These are phyloP conservation scores for Limonomyces culmigenus DNA, from an alignment of 1,284 basidiomycete species.

Conservation along the genomic window DNA sequence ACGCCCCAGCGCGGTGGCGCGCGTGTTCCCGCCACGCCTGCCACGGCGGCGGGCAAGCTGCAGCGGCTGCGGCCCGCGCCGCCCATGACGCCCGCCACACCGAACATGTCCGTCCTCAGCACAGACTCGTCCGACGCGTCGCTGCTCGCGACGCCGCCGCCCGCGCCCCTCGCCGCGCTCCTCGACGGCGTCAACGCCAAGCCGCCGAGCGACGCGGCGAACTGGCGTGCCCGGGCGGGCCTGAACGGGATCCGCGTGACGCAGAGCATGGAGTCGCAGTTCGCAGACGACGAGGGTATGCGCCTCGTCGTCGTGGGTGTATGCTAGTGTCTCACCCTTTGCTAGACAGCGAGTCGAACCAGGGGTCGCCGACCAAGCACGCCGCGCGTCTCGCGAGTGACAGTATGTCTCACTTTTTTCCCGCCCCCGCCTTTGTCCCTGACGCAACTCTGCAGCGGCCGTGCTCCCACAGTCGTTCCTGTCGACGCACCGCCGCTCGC, in stretches of 20 bases:
- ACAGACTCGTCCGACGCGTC: neutral
- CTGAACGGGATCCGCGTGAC: conserved; percentile 55
- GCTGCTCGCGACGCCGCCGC: neutral
- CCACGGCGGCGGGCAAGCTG: too few relatives aligned
- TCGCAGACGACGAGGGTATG: conserved; percentile 33
- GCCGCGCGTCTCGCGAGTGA: neutral
- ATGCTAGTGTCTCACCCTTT: neutral
- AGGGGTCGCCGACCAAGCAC: neutral
- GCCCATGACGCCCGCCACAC: too few relatives aligned
- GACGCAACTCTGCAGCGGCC: too few relatives aligned
- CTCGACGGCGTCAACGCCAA: neutral
- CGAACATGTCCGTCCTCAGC: neutral
- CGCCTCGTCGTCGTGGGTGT: conserved; percentile 2
- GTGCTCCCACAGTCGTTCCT: conserved; percentile 45
- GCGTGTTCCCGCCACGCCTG: too few relatives aligned
- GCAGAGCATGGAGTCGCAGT: conserved; percentile 29
- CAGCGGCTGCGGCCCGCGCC: too few relatives aligned
- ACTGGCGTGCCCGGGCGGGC: conserved; percentile 55
- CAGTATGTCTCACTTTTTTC: conserved; percentile 3
- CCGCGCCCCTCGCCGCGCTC: neutral
- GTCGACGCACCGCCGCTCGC: conserved; percentile 39
- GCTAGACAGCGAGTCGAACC: neutral
- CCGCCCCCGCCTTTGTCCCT: too few relatives aligned
- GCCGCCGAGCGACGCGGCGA: conserved; percentile 26
- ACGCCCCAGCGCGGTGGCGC: too few relatives aligned